phyloP scores from a whole-genome alignment of 257 asterid species.

The Solanum chiquidenum region DNA sequence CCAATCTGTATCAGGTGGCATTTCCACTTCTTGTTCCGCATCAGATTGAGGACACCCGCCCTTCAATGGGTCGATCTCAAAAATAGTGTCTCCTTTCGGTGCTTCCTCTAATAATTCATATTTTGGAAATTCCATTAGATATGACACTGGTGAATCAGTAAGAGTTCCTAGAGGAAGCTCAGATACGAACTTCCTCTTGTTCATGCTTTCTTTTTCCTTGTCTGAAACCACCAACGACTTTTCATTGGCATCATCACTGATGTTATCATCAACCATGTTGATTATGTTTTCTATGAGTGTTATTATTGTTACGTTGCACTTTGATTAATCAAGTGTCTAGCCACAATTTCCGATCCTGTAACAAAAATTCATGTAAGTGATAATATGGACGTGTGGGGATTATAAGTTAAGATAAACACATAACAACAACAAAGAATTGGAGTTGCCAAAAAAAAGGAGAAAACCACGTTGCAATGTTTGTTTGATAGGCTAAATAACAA shows the following conservation, averaged over 20 bases:
- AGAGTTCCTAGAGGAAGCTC: conserved; percentile 24
- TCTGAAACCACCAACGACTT: conserved; percentile 5
- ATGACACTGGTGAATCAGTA: conserved; percentile 14
- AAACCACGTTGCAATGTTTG: neutral
- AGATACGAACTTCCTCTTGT: conserved; percentile 49
- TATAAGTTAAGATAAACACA: neutral
- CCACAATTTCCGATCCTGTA: neutral
- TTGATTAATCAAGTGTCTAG: neutral
- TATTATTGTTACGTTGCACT: neutral
- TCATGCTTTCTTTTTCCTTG: conserved; percentile 37
- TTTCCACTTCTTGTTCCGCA: conserved; percentile 20
- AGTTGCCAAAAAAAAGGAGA: neutral
- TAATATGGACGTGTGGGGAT: neutral
- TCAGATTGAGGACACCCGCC: conserved; percentile 9
- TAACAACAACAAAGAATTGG: neutral
- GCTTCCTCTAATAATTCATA: conserved; percentile 44
- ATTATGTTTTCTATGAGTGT: neutral
- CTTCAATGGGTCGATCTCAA: conserved; percentile 21
- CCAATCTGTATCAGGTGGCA: conserved; percentile 39
- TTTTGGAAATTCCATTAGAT: conserved; percentile 42
- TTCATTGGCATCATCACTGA: conserved; percentile 15
- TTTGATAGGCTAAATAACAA: neutral
- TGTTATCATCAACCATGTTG: conserved; percentile 28
- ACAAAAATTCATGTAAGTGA: neutral
- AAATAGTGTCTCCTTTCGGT: conserved; percentile 9